Percentiles rank a stretch among this genome's conserved stretches.
These are phyloP conservation scores for Russula virescens DNA, from an alignment of 768 basidiomycete species.

Conservation along the genomic window DNA sequence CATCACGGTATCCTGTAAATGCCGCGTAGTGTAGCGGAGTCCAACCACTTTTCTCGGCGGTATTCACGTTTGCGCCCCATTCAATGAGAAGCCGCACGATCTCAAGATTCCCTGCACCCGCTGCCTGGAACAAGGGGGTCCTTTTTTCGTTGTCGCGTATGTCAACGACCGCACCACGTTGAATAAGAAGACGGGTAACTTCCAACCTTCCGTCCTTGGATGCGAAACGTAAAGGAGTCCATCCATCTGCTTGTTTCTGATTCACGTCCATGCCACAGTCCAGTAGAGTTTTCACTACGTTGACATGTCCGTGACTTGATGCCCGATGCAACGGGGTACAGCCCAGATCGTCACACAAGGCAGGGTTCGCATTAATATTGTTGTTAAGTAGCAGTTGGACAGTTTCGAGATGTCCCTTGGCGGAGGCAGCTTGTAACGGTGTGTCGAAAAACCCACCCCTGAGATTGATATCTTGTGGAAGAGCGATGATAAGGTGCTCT, in stretches of 20 bases:
- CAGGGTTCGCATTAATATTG: not conserved
- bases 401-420: not conserved
- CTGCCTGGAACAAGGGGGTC: not conserved
- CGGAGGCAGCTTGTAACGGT: not conserved
- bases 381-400: not conserved
- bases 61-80: not conserved
- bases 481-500: not conserved
- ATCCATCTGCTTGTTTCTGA: too few species aligned
- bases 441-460: not conserved
- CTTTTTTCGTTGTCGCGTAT: not conserved
- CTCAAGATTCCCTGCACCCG: not conserved
- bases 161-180: not conserved
- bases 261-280: not conserved
- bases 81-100: not conserved
- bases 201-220: not conserved
- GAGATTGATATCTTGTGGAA: not conserved
- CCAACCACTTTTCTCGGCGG: not conserved
- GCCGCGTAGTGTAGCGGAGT: not conserved
- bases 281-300: not conserved
- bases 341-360: too few species aligned
- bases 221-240: not conserved
- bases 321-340: not conserved
- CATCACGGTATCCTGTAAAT: not conserved
- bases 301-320: not conserved
- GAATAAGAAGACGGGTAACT: not conserved